Base-by-base conservation (phyloP, 208 protist species). In the Porcisia hertigi region DNA sequence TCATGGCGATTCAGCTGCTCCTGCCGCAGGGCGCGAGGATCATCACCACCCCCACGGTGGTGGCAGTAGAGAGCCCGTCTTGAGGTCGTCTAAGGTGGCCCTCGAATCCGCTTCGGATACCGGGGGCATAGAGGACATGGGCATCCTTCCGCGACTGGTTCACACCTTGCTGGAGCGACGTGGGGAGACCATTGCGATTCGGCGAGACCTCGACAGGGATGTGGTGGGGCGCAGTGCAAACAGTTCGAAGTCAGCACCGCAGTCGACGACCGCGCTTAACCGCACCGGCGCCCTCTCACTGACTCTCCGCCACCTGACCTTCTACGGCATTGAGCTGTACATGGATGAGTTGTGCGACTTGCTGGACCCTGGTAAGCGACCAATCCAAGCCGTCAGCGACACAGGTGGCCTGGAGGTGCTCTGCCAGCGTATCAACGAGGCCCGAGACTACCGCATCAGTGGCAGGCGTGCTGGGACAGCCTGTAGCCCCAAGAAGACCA, bases 281-380 rank as follows among this genome's bases (percentile, higher is more conserved):
- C 34, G 58, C 49, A 39, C 60, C 49, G 66, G 58, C 54, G 77
- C 47, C 55, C 75, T 86, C 47, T 76, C 81, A 36, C 74, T 94
- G 59, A 94, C 86, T 14, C 77, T 97, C 70, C 73, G 83, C 43
- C 82, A 89, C n/a, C 62, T 97, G 9, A 90, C 81, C 34, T 89
- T 97, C 65, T 96, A 94, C 79, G 94, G 91, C 49, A 85, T 97
- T 34, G 94, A 97, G 79, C 45, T 97, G 14, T 96, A 97, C 83
- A 84, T 94, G 74, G 94, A 97, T 74, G 92, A 94, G 65, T 76
- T 95, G 41, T 88, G 69, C 43, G 90, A 97, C 73, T 77, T 97
- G 43, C 73, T 97, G 49, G 88, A 94, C 79, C 87, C 90, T n/a
- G 73, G 72, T 11, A 95, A 94, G 83, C 92, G 89, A 4, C 75